Evolutionary conservation across 805 yeast genomes (phyloP), one percentile per base, ranked within the genome.

Genomic region (Pichia gijzeniarum): DNA sequence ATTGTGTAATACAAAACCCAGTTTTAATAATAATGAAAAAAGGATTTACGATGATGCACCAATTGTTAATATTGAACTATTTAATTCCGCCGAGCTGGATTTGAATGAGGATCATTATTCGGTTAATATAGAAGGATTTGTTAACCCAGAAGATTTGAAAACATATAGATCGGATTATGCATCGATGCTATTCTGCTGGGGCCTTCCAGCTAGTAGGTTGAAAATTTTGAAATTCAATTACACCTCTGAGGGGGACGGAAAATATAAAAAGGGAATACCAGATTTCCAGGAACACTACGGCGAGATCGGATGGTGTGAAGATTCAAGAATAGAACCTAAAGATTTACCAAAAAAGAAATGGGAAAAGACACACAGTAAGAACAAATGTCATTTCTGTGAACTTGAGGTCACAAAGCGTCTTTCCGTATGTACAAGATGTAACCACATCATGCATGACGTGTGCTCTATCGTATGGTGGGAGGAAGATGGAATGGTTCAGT

Each of bases 381-480:
- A 71, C 36, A 71, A 71, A 51, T 89, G 97, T 59, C 75, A 73
- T 19, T 76, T 72, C 43, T 90, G 98, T 64, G 75, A 74, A 14
- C 64, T 80, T 49, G 67, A 76, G 27, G 80, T 84, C 1, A 65
- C 69, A 1, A 80, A 81, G 49, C 67, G 83, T 50, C 70, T 83
- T 27, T 79, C 81, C 27, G 73, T 77, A 0, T 90, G 98, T 58
- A 72, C 76, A 5, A 68, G 68, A 22, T 90, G 98, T 63, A 83
- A 79, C 45, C 97, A 91, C 63, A 69, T 85, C 3, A 56, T 85
- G 53, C 98, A 90, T 59, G 74, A 86, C 3, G 68, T 69, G 19
- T 90, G 98, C 67, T 93, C 95, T 0, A 64, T 72, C 17, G 73
- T 73, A 41, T 90, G 98, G 96, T 88, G 95, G 87, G 63, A 64